Evolutionary conservation across 805 yeast species (phyloP).

Genomic region (Sugiyamaella qingdaonensis): DNA sequence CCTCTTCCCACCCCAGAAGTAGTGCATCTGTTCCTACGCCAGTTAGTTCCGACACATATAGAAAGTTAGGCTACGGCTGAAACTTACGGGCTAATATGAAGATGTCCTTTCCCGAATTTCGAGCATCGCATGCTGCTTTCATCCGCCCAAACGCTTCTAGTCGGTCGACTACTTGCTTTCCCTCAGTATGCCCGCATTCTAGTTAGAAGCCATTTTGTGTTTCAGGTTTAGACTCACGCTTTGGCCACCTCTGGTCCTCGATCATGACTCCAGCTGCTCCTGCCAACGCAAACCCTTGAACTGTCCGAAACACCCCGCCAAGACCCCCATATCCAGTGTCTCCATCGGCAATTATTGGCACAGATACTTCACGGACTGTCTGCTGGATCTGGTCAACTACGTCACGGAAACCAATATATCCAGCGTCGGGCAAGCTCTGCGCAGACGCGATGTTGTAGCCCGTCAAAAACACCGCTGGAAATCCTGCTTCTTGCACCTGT

Average conservation of each 20-base stretch:
- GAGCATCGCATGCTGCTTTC: constrained; percentile 10
- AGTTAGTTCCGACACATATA: too few relatives aligned
- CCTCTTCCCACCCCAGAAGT: constrained; percentile 11
- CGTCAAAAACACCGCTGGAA: constrained; percentile 11
- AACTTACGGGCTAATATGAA: constrained; percentile 11
- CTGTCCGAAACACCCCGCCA: constrained; percentile 12
- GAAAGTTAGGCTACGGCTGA: neutral
- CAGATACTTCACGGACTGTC: neutral
- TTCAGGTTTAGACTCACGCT: constrained; percentile 4
- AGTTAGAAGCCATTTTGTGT: neutral
- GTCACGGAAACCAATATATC: constrained; percentile 12
- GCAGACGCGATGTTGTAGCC: constrained; percentile 10
- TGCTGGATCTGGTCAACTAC: constrained; percentile 8
- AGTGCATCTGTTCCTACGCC: constrained; percentile 12
- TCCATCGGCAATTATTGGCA: constrained; percentile 13
- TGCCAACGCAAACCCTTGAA: constrained; percentile 12
- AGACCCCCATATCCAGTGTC: constrained; percentile 15
- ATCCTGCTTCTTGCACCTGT: constrained; percentile 13
- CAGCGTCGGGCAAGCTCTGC: constrained; percentile 11
- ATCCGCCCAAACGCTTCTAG: constrained; percentile 10
- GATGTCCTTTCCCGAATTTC: constrained; percentile 8
- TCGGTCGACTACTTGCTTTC: constrained; percentile 10
- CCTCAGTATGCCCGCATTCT: constrained; percentile 14
- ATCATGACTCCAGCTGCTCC: constrained; percentile 15
- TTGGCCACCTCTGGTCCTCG: constrained; percentile 14